These are phyloP conservation scores for Colletotrichum destructivum DNA, from an alignment of 2,329 filamentous ascomycete species.

Conservation along the genomic window DNA sequence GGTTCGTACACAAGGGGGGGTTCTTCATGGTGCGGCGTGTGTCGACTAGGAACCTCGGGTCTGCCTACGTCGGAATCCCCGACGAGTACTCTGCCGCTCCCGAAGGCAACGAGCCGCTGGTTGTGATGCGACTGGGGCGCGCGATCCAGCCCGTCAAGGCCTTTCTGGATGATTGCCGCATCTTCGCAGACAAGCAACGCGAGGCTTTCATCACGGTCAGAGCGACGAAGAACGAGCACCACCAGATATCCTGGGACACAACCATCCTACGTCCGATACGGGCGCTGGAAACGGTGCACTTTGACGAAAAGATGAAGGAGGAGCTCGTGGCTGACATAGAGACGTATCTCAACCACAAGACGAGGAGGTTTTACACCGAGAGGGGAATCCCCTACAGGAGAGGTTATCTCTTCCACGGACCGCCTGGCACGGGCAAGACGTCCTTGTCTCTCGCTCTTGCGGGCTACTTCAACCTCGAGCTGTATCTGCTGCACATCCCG, in stretches of 20 bases:
- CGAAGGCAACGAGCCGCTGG: conserved; percentile 55
- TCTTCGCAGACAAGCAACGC: conserved; percentile 53
- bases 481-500: conserved; percentile 81
- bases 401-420: conserved; percentile 81
- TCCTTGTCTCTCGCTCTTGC: conserved; percentile 83
- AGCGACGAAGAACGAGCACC: conserved; percentile 47
- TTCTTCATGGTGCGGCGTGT: conserved; percentile 56
- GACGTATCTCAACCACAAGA: conserved; percentile 73
- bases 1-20: conserved; percentile 52
- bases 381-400: conserved; percentile 82
- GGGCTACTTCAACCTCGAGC: conserved; percentile 79
- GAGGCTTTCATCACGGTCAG: conserved; percentile 55
- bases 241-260: conserved; percentile 52
- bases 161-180: conserved; percentile 50
- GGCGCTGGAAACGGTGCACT: conserved; percentile 53
- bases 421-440: conserved; percentile 82
- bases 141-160: conserved; percentile 50
- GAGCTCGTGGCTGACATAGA: conserved; percentile 78
- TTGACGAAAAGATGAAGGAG: conserved; percentile 65
- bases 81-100: conserved; percentile 54
- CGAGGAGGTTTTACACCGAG: conserved; percentile 77
- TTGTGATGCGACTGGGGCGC: conserved; percentile 57
- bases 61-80: conserved; percentile 42
- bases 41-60: conserved; percentile 39
- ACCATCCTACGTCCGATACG: conserved; percentile 50